Evolutionary conservation across 2,329 filamentous ascomycete genomes (phyloP), one percentile per base, ranked within the genome.

Genomic region (Claviceps sorghi): DNA sequence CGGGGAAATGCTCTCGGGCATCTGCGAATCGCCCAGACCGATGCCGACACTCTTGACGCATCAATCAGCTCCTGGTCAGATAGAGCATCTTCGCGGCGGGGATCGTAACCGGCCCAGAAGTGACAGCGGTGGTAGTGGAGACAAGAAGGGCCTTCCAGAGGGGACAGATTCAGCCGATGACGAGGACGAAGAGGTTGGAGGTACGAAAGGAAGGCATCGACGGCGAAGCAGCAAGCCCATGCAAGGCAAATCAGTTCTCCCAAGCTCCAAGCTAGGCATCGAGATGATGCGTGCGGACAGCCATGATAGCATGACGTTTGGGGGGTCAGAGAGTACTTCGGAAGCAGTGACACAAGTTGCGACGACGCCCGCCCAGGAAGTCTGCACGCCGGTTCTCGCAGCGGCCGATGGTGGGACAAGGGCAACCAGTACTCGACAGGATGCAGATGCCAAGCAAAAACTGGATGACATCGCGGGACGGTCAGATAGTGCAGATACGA

Each of bases 271-370:
- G 67, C 78, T 97, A 2, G 89, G 89, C 1, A 93, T 89, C 49
- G 91, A 97, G 67, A 96, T 97, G 91, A 91, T 96, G 88, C 82
- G 91, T 48, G 94, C 91, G 21, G 95, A 95, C 65, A 95, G 88
- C 62, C 85, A 91, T 60, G 91, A 94, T 48, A 95, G 90, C 62
- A 79, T 87, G 52, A 72, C 72, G 1, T 50, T 76, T 13, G 67
- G 69, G 29, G 67, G 69, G 4, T 75, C 76, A 2, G 77, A 78
- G 47, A 73, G 69, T 58, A 72, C 72, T 15, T 65, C 71, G 1
- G 76, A 77, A 57, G 71, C 72, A n/a, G 65, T 70, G n/a, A 76
- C 75, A 3, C 72, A 77, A 60, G 71, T 75, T 13, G 65, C 62
- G 44, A 75, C 72, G 9, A 78, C 74, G 17, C 74, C 76, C 1